These are phyloP conservation scores for Lasiodiplodia sp. DNA, from an alignment of 2,329 filamentous ascomycete species.

Conservation along the genomic window DNA sequence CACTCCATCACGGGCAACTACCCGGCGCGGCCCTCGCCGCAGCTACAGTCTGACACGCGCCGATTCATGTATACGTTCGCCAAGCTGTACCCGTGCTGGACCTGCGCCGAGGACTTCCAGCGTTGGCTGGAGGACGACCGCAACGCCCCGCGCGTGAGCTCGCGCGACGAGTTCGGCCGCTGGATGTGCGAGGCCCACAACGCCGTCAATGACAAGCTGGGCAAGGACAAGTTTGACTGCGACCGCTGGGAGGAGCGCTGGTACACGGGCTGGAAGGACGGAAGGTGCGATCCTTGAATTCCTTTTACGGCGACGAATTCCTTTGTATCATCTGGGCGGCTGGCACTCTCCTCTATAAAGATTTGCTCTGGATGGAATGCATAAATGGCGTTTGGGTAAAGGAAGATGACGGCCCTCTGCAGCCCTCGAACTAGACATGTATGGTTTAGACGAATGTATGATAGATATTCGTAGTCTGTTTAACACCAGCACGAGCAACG, in stretches of 20 bases:
- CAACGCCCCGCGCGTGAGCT: constrained; percentile 69
- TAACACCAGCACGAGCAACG: too few species aligned
- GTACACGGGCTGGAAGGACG: constrained; percentile 85
- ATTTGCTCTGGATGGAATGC: neutral
- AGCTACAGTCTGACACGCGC: constrained; percentile 77
- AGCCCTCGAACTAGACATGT: neutral
- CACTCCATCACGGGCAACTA: constrained; percentile 92
- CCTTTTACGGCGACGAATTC: neutral
- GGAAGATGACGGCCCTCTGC: neutral
- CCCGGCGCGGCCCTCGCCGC: constrained; percentile 70
- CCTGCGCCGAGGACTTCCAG: constrained; percentile 91
- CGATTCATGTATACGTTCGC: constrained; percentile 83
- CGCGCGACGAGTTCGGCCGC: constrained; percentile 73
- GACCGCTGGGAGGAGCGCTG: constrained; percentile 90
- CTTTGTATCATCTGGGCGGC: neutral
- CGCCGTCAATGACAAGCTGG: constrained; percentile 86
- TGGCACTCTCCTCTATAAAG: neutral
- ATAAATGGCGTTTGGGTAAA: constrained; percentile 7
- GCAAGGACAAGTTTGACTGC: constrained; percentile 92
- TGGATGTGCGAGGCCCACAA: constrained; percentile 91
- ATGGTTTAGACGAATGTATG: neutral
- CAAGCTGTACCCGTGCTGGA: constrained; percentile 92
- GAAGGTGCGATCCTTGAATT: constrained; percentile 63
- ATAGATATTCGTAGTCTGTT: neutral
- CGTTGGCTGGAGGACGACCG: constrained; percentile 72